phyloP scores from a whole-genome alignment of 129 eudicot species.

The Sambucus nigra region DNA sequence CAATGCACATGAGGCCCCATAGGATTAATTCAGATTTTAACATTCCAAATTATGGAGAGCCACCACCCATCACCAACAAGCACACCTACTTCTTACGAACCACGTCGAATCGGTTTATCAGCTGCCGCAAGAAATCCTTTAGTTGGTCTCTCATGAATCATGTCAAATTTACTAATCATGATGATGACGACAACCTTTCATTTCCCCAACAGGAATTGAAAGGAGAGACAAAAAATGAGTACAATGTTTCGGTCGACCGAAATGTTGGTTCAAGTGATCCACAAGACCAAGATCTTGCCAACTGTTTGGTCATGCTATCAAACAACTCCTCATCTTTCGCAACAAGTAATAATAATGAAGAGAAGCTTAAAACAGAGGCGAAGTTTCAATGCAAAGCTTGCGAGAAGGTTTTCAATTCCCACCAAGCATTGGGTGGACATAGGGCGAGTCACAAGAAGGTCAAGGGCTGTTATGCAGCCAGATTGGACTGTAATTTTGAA shows the following conservation, averaged over 20 bases:
- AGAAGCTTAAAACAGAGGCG: slow-evolving; percentile 16
- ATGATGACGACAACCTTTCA: too few species aligned
- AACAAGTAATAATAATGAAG: neutral
- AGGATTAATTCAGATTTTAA: neutral
- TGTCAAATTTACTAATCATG: too few species aligned
- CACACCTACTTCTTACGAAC: slow-evolving; percentile 24
- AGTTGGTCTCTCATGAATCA: slow-evolving; percentile 2
- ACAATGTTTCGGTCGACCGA: neutral
- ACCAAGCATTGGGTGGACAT: slow-evolving; percentile 41
- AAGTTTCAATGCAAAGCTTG: slow-evolving; percentile 38
- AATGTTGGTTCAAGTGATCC: slow-evolving; percentile 7
- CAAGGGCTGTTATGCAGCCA: slow-evolving; percentile 58
- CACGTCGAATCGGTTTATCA: slow-evolving; percentile 5
- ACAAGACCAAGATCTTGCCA: slow-evolving; percentile 32
- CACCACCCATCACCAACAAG: slow-evolving; percentile 2
- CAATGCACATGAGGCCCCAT: too few species aligned
- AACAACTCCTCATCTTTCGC: slow-evolving; percentile 4
- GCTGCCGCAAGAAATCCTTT: neutral
- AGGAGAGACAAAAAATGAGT: neutral
- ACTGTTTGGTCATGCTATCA: slow-evolving; percentile 29
- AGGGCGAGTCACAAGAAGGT: slow-evolving; percentile 59
- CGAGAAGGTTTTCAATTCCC: slow-evolving; percentile 32
- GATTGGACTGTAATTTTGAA: slow-evolving; percentile 1
- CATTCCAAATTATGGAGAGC: neutral
- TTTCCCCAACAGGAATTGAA: neutral